Base-by-base conservation (phyloP, 2,329 filamentous ascomycete genomes). In the Sclerotinia nivalis region DNA sequence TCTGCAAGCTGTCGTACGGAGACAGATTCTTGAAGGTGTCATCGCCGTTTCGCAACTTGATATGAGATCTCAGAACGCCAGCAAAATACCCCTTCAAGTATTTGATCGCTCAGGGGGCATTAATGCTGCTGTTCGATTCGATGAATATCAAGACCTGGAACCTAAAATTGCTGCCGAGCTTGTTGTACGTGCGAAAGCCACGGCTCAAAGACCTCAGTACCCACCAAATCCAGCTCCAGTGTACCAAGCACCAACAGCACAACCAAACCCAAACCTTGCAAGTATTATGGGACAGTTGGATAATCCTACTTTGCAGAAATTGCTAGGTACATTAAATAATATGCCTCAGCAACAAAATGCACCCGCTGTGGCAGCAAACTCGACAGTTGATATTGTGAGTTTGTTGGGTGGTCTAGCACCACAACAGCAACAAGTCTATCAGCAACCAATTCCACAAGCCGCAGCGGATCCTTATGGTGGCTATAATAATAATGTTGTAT, bases 1-100 rank as follows among this genome's bases (percentile, higher is more conserved):
- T 25, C 89, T 94, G 72, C 88, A 91, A 49, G 87, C 90, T 7
- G 89, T 97, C n/a, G 88, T 97, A 66, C 89, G 93, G 74, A 87
- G 92, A 66, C 93, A 97, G 78, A 92, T 96, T 50, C 83, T 94
- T 15, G 94, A 98, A 79, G 95, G 96, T 25, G 95, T 97, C 1
- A 86, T 92, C 66, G 95, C 91, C 12, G 91, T 97, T 20, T 89
- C 93, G 7, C 90, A 93, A 75, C 85, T 98, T 20, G 89, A 91
- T 71, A 84, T 88, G 65, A 83, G 85, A 59, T 87, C 92, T 31
- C 91, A 97, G 76, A 83, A 85, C 47, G 86, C 86, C 1, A 89
- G 89, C 73, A 93, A 90, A 77, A 91, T 98, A 65, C 88, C 91
- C 0, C 82, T 97, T 4, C 92, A 95, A 75, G 87, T 97, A 8